phyloP scores from a whole-genome alignment of 2,329 filamentous ascomycete genomes.

The Fusarium musae region DNA sequence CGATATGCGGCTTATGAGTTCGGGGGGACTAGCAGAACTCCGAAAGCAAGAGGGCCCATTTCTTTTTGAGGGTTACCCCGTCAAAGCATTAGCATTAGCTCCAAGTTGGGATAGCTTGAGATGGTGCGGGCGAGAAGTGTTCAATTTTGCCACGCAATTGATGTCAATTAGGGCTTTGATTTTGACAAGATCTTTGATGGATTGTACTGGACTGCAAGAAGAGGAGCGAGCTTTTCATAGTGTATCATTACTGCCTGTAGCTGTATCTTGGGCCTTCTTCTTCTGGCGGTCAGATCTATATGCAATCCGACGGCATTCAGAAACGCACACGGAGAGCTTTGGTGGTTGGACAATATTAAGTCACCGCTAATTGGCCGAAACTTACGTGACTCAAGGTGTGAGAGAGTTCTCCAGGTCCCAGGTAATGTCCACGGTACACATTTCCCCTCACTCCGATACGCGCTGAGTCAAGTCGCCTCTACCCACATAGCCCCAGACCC shows the following conservation, averaged over 20 bases:
- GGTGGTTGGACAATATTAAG: slow-evolving; percentile 15
- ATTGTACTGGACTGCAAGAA: background rate
- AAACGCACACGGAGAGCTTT: slow-evolving; percentile 17
- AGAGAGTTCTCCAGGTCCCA: slow-evolving; percentile 18
- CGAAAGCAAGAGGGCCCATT: slow-evolving; percentile 9
- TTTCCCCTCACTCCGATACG: background rate
- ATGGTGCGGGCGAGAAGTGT: slow-evolving; percentile 10
- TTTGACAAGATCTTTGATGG: background rate
- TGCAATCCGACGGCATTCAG: background rate
- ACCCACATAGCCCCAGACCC: slow-evolving; percentile 28
- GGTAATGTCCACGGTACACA: slow-evolving; percentile 8
- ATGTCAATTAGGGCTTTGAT: background rate
- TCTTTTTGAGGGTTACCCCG: slow-evolving; percentile 22
- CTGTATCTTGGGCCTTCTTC: background rate
- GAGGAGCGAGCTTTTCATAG: background rate
- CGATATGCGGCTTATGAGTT: slow-evolving; percentile 17
- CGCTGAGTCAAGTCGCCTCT: slow-evolving; percentile 7
- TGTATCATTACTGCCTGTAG: background rate
- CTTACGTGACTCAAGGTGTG: slow-evolving; percentile 27
- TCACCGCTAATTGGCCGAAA: slow-evolving; percentile 25
- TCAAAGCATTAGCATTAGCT: slow-evolving; percentile 32
- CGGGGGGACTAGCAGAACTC: slow-evolving; percentile 32
- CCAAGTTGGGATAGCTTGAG: slow-evolving; percentile 16
- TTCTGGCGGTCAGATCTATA: slow-evolving; percentile 4
- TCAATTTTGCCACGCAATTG: slow-evolving; percentile 19